Evolutionary conservation across 495 filamentous ascomycete genomes (phyloP).

Genomic region (Penicillium macrosclerotiorum): DNA sequence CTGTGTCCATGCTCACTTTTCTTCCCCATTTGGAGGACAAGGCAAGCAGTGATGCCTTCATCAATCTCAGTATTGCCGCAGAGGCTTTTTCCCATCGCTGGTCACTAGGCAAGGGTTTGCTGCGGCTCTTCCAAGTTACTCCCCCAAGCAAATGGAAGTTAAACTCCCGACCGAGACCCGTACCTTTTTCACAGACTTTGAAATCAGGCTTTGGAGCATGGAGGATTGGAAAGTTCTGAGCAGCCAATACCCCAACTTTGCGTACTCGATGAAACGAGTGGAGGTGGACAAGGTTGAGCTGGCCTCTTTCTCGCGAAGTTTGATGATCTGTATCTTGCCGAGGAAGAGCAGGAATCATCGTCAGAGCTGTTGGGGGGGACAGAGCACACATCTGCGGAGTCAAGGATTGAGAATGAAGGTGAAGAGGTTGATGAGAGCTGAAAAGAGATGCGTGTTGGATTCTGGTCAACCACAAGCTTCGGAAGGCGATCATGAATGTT

Average conservation of each 20-base stretch:
- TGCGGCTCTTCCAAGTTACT: conserved; percentile 34
- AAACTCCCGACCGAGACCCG: conserved; percentile 28
- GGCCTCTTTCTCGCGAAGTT: conserved; percentile 30
- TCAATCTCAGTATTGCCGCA: conserved; percentile 24
- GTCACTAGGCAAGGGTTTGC: conserved; percentile 30
- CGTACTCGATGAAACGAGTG: conserved; percentile 8
- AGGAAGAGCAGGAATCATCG: background rate
- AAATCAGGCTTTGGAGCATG: conserved; percentile 17
- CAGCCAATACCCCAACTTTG: conserved; percentile 35
- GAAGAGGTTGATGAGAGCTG: background rate
- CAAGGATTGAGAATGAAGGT: too few species aligned
- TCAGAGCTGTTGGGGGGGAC: too few species aligned
- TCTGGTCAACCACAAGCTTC: too few species aligned
- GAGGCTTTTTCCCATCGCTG: conserved; percentile 27
- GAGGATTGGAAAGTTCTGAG: conserved; percentile 24
- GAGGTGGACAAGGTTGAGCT: conserved; percentile 15
- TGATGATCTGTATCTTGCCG: conserved; percentile 20
- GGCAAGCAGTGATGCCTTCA: conserved; percentile 26
- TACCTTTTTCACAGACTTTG: conserved; percentile 29
- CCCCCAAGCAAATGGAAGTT: conserved; percentile 26
- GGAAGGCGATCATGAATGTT: too few species aligned
- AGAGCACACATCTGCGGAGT: too few species aligned
- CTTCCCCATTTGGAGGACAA: conserved; percentile 25
- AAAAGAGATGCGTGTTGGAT: too few species aligned
- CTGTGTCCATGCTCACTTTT: conserved; percentile 29